Evolutionary conservation across 345 rosid genomes (phyloP), one percentile per base, ranked within the genome.

Genomic region (Eutrema yunnanense): DNA sequence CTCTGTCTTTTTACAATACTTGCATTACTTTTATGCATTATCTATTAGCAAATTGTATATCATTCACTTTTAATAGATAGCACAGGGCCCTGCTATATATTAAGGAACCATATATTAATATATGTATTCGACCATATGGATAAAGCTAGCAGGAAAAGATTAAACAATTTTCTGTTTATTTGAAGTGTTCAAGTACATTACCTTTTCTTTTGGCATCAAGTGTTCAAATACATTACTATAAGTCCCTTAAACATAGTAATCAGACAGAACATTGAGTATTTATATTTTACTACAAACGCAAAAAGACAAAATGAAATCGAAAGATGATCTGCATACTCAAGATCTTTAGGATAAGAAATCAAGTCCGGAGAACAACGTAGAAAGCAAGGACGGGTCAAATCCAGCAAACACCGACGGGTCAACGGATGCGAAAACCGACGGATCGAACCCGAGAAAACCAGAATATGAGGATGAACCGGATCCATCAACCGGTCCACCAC

Each of bases 301-400:
- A 70, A 36, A 36, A n/a, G 26, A 6, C 30, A 46, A 47, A 34
- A 37, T 47, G 10, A 37, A 4, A n/a, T 5, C 37, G 32, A 38
- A 60, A 48, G n/a, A 8, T 14, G 3, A 54, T 67, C 4, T 32
- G 43, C 30, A 51, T 51, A 51, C n/a, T 50, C 51, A 14, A 14
- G 27, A 41, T 14, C 57, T 33, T 58, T 46, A 59, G 16, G 62
- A 55, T 11, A 72, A 65, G 19, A 64, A 65, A n/a, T 13, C 65
- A 65, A 65, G 58, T 57, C 72, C 78, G 33, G 58, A 65, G 51
- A 73, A 73, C 12, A 65, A 46, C 22, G 71, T 26, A 27, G 42
- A 53, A 16, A 65, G 43, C 71, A 48, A 37, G 9, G 71, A 65
- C 37, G 66, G 77, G n/a, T 73, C 71, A 38, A 73, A 48, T 30